A percentile compares a stretch with the other conserved stretches of the same genome.
These are phyloP conservation scores for Yamadazyma dushanensis DNA, from an alignment of 1,139 yeast species.

Conservation along the genomic window DNA sequence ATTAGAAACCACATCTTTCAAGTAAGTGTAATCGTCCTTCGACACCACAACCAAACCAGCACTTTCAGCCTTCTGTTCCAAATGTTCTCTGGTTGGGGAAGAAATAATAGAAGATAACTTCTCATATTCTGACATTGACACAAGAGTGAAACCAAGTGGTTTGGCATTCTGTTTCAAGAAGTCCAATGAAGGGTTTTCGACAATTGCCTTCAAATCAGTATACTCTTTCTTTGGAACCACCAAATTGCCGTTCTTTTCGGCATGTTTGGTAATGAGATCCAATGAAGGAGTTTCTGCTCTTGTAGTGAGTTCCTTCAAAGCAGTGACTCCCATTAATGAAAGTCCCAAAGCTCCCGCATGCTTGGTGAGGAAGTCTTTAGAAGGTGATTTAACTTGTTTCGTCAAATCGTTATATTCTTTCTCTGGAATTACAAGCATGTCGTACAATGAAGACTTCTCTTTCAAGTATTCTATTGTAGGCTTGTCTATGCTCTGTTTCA, in stretches of 20 bases:
- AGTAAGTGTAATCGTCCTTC: conserved; percentile 19
- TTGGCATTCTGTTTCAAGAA: conserved; percentile 23
- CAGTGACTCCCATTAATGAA: conserved; percentile 14
- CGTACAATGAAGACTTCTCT: conserved; percentile 22
- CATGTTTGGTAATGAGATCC: conserved; percentile 17
- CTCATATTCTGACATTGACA: conserved; percentile 24
- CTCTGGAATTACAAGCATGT: conserved; percentile 20
- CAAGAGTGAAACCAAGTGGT: conserved; percentile 18
- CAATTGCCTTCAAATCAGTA: conserved; percentile 18
- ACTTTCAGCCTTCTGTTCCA: conserved; percentile 32
- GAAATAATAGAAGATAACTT: conserved; percentile 27
- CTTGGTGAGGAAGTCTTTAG: conserved; percentile 15
- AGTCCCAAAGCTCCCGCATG: conserved; percentile 17
- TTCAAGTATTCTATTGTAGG: conserved; percentile 31
- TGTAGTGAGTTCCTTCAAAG: conserved; percentile 14
- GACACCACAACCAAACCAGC: conserved; percentile 36
- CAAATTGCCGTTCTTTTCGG: conserved; percentile 16
- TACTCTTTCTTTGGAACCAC: conserved; percentile 23
- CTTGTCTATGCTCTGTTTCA: conserved; percentile 13
- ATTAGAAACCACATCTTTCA: conserved; percentile 22
- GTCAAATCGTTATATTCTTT: conserved; percentile 22
- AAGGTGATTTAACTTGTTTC: conserved; percentile 18
- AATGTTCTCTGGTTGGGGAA: conserved; percentile 36
- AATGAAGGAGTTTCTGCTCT: conserved; percentile 16
- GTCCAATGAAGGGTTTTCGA: conserved; percentile 21